Percentiles rank a stretch among this genome's conserved stretches.
These are phyloP conservation scores for Penicillium sp. DNA, from an alignment of 2,329 filamentous ascomycete genomes.

Conservation along the genomic window DNA sequence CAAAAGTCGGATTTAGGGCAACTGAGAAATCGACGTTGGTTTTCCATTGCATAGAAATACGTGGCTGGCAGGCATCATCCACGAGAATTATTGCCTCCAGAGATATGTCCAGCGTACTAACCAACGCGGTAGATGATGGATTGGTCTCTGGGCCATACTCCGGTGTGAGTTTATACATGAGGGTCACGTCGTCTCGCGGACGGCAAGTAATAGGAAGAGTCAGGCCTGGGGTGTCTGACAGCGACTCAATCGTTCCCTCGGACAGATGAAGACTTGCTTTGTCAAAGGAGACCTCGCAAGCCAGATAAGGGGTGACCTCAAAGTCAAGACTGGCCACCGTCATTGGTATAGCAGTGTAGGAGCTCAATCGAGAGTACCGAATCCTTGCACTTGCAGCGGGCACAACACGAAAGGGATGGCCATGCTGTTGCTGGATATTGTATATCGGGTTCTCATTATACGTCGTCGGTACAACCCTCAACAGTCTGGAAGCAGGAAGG, in stretches of 20 bases:
- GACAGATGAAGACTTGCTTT: conserved; percentile 48
- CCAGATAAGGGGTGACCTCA: conserved; percentile 54
- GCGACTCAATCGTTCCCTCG: conserved; percentile 47
- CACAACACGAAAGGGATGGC: conserved; percentile 54
- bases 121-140: conserved; percentile 37
- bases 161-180: conserved; percentile 54
- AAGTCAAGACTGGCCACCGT: conserved; percentile 56
- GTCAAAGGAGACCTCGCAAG: conserved; percentile 50
- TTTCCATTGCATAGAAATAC: conserved; percentile 49
- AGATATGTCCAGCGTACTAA: conserved; percentile 47
- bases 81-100: conserved; percentile 45
- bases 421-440: conserved; percentile 54
- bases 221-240: conserved; percentile 39
- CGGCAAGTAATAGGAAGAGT: conserved; percentile 43
- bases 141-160: conserved; percentile 37
- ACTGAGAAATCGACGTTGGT: conserved; percentile 51
- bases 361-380: conserved; percentile 51
- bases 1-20: conserved; percentile 47
- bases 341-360: conserved; percentile 44
- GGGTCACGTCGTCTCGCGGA: conserved; percentile 56
- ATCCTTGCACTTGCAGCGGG: conserved; percentile 57
- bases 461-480: conserved; percentile 55
- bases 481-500: conserved; percentile 57
- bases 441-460: conserved; percentile 50
- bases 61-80: conserved; percentile 42